Conservation (phyloP, 768 basidiomycete species). For the Paxillus rubicundulus region DNA sequence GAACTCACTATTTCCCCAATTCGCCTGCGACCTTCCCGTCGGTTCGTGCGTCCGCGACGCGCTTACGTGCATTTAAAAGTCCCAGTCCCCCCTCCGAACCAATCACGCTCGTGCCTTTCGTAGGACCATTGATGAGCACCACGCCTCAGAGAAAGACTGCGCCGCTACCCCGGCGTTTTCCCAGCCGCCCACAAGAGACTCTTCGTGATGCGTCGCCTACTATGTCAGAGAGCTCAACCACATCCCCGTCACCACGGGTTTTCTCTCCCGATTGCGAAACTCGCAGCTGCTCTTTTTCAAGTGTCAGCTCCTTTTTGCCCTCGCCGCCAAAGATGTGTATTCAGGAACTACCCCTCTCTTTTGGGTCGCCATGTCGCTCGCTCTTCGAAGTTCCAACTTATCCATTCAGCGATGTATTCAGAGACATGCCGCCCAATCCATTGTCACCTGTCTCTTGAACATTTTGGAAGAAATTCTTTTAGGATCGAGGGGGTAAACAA, state of each 20-base stretch:
- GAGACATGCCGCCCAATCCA: background rate
- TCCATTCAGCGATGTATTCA: background rate
- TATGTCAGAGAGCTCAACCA: constrained; percentile 8
- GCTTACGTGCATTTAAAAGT: constrained; percentile 3
- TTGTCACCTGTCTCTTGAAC: background rate
- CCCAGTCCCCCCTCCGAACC: background rate
- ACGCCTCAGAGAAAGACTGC: constrained; percentile 2
- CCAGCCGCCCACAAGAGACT: background rate
- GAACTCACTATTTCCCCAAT: no score
- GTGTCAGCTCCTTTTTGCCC: background rate
- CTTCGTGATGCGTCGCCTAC: background rate
- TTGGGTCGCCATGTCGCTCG: background rate
- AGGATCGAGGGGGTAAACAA: no score
- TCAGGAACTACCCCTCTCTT: background rate
- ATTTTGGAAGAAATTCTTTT: no score
- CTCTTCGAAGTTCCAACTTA: background rate
- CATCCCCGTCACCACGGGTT: constrained; percentile 4
- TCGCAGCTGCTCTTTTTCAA: constrained; percentile 4
- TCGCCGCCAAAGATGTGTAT: background rate
- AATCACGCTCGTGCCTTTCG: constrained; percentile 10
- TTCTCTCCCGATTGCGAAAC: constrained; percentile 1
- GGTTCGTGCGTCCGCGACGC: background rate
- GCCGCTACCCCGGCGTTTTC: constrained; percentile 9
- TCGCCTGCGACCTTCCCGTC: no score
- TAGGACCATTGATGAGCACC: background rate